A percentile compares a stretch with the other conserved stretches of the same genome.
phyloP scores from a whole-genome alignment of 2,329 filamentous ascomycete species.

The Microsporum ferrugineum region DNA sequence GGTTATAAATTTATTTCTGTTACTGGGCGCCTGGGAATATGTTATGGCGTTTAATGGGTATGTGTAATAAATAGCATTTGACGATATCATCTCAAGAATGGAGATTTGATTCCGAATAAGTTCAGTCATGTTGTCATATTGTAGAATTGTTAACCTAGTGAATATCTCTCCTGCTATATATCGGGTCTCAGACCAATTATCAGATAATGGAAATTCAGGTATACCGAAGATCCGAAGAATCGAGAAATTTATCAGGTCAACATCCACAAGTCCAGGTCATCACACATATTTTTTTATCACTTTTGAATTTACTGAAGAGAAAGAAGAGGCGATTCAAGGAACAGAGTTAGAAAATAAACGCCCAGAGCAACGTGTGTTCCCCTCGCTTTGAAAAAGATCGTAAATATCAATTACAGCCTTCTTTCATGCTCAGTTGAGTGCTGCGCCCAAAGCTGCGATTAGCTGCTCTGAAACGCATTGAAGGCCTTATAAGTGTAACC shows the following conservation, averaged over 20 bases:
- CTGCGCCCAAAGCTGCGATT: slow-evolving; percentile 9
- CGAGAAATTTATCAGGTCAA: neutral
- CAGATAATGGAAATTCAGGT: neutral
- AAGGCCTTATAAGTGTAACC: slow-evolving; percentile 98
- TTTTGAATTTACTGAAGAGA: neutral
- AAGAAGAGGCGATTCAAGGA: neutral
- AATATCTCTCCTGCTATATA: neutral
- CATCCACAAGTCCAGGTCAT: neutral
- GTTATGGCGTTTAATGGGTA: neutral
- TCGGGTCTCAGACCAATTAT: neutral
- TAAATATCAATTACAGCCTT: neutral
- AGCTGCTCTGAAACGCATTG: slow-evolving; percentile 47
- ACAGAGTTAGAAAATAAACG: neutral
- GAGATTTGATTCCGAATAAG: neutral
- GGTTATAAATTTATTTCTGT: neutral
- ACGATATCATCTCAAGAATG: neutral
- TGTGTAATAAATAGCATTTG: slow-evolving; percentile 1
- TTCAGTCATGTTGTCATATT: neutral
- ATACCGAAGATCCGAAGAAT: neutral
- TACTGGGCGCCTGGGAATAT: neutral
- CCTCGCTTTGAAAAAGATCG: neutral
- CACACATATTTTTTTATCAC: neutral
- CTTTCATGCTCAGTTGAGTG: neutral
- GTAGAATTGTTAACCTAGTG: neutral
- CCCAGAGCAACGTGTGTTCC: neutral